phyloP scores from a whole-genome alignment of 2,329 filamentous ascomycete species.

The Diaporthe sp. region DNA sequence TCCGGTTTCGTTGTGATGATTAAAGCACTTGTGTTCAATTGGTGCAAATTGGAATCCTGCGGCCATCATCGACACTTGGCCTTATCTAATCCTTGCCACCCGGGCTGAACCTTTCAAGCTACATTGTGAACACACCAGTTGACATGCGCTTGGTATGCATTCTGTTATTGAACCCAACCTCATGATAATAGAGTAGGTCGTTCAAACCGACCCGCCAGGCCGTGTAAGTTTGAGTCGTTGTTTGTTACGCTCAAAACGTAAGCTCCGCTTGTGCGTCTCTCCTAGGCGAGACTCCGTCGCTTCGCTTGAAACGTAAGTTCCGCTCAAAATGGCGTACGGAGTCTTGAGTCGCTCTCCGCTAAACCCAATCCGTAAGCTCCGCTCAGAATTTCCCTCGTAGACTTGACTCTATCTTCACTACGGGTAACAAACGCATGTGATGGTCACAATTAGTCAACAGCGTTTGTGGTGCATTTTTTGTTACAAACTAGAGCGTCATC shows the following conservation, averaged over 20 bases:
- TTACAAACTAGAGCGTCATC: slow-evolving; percentile 13
- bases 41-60: neutral
- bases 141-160: too few species aligned
- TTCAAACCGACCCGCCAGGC: neutral
- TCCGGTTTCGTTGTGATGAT: neutral
- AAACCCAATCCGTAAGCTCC: neutral
- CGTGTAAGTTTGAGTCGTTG: neutral
- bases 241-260: neutral
- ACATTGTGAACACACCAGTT: too few species aligned
- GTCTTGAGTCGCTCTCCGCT: neutral
- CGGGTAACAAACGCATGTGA: neutral
- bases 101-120: too few species aligned
- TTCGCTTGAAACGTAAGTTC: neutral
- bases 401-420: neutral
- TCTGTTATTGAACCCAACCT: neutral
- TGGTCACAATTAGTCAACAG: neutral
- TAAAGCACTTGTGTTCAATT: neutral
- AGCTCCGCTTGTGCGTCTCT: neutral
- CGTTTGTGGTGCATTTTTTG: too few species aligned
- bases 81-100: neutral
- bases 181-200: accelerated
- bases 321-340: neutral
- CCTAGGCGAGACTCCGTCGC: accelerated
- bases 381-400: neutral
- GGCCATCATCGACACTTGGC: neutral